phyloP scores from a whole-genome alignment of 1,139 yeast genomes.

The Debaryomyces coudertii region DNA sequence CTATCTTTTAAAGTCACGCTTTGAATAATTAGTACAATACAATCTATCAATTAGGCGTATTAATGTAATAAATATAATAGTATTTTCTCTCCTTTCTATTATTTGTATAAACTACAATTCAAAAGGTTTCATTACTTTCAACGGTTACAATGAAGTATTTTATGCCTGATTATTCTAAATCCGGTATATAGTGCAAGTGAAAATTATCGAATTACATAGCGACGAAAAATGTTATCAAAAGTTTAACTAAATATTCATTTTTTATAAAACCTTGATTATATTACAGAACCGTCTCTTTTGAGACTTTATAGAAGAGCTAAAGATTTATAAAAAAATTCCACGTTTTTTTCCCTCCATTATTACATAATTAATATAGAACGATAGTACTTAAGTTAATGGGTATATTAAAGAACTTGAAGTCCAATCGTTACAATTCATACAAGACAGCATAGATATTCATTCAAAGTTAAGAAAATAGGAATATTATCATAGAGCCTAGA shows the following conservation, averaged over 20 bases:
- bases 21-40: not conserved
- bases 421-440: not conserved
- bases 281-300: constrained; percentile 1
- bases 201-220: constrained; percentile 6
- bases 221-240: constrained; percentile 6
- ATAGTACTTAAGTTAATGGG: not conserved
- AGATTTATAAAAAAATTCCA: not conserved
- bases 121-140: not conserved
- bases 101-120: not conserved
- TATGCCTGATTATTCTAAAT: not conserved
- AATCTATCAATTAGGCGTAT: not conserved
- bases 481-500: not conserved
- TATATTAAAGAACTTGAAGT: not conserved
- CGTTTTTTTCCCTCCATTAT: not conserved
- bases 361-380: not conserved
- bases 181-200: constrained; percentile 3
- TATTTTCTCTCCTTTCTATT: not conserved
- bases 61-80: not conserved
- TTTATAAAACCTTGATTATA: not conserved
- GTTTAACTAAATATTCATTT: not conserved
- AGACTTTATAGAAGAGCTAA: not conserved
- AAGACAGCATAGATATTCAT: constrained; percentile 5
- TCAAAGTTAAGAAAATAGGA: not conserved
- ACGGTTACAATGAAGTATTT: not conserved
- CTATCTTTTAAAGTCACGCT: too few species aligned